Percentiles rank a stretch among this genome's conserved stretches.
Conservation (phyloP, 2,329 filamentous ascomycete species). For the Aspergillus ibericus region DNA sequence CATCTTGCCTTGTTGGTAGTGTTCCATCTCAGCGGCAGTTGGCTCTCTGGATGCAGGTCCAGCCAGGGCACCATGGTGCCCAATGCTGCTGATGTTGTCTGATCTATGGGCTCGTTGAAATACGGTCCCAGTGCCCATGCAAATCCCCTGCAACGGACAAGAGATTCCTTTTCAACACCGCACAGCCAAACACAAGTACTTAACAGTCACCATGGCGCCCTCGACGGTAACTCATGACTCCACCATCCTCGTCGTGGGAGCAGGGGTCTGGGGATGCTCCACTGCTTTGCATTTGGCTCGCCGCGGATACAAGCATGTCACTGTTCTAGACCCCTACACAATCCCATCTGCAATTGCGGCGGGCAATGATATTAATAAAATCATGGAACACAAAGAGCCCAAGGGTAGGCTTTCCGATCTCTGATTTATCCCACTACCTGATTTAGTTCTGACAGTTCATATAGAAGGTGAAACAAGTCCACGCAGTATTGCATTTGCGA, state of each 20-base stretch:
- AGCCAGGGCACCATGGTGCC: background rate
- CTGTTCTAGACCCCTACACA: slow-evolving; percentile 49
- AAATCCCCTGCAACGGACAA: background rate
- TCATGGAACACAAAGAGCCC: slow-evolving; percentile 40
- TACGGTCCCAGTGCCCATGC: background rate
- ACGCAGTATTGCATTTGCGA: slow-evolving; percentile 23
- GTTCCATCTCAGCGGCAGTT: background rate
- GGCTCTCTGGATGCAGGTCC: background rate
- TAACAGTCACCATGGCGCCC: background rate
- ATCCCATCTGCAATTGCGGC: slow-evolving; percentile 51
- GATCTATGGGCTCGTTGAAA: slow-evolving; percentile 2
- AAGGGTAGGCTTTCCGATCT: slow-evolving; percentile 28
- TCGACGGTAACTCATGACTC: slow-evolving; percentile 12
- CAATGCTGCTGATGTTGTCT: background rate
- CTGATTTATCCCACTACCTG: too few relatives aligned
- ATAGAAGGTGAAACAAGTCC: slow-evolving; percentile 19
- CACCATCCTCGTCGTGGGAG: slow-evolving; percentile 47
- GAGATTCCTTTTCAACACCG: too few relatives aligned
- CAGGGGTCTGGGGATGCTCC: slow-evolving; percentile 54
- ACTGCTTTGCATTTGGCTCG: slow-evolving; percentile 55
- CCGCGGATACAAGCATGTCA: slow-evolving; percentile 51
- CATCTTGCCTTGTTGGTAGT: background rate
- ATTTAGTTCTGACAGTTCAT: background rate
- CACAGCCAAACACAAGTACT: background rate
- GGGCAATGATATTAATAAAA: slow-evolving; percentile 55